Conservation (phyloP, 495 filamentous ascomycete genomes). For the Talaromyces stipitatus region DNA sequence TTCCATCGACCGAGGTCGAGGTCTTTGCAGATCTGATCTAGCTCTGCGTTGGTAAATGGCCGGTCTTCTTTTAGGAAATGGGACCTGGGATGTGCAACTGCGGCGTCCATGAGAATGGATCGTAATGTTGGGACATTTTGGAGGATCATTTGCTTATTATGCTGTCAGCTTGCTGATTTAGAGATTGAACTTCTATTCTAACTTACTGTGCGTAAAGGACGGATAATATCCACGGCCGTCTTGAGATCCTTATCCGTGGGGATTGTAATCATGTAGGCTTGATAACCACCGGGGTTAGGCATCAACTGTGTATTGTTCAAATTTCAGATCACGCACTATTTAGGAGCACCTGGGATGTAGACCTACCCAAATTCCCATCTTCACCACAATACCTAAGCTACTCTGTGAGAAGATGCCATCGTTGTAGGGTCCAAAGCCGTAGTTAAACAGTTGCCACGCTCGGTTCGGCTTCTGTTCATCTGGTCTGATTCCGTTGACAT, state of each 20-base stretch:
- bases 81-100: conserved; percentile 31
- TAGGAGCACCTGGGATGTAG: no score
- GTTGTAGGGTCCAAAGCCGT: conserved; percentile 47
- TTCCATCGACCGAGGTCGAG: conserved; percentile 41
- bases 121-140: conserved; percentile 45
- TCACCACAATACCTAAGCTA: conserved; percentile 51
- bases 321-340: no score
- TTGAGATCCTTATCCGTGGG: conserved; percentile 43
- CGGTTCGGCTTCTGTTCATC: conserved; percentile 19
- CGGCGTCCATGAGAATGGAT: conserved; percentile 37
- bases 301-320: no score
- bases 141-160: conserved; percentile 38
- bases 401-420: conserved; percentile 53
- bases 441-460: conserved; percentile 40
- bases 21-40: conserved; percentile 28
- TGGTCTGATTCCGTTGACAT: conserved; percentile 2
- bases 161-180: no score
- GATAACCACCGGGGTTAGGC: conserved; percentile 41
- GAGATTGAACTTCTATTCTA: no score
- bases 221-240: conserved; percentile 41
- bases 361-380: conserved; percentile 54
- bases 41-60: conserved; percentile 28
- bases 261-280: conserved; percentile 47
- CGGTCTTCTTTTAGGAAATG: conserved; percentile 29
- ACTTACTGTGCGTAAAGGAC: conserved; percentile 38